These are phyloP conservation scores for Hymenoscyphus scutula DNA, from an alignment of 2,329 filamentous ascomycete genomes.

Conservation along the genomic window DNA sequence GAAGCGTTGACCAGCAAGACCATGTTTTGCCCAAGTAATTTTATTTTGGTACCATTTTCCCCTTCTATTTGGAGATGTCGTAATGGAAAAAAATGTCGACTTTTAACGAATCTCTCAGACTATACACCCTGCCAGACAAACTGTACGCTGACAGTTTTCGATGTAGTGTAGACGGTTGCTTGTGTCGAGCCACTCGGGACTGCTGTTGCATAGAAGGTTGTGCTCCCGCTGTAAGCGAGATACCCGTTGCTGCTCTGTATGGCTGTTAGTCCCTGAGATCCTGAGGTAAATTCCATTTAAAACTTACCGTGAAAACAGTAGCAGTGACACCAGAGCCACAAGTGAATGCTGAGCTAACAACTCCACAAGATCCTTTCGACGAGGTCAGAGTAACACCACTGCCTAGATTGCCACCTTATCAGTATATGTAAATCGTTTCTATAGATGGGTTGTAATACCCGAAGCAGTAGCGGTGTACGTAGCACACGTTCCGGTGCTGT, in stretches of 20 bases:
- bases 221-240: constrained; percentile 31
- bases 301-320: constrained; percentile 38
- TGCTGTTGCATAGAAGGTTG: constrained; percentile 36
- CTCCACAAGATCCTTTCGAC: constrained; percentile 57
- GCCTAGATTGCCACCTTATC: constrained; percentile 20
- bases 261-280: neutral
- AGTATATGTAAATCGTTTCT: neutral
- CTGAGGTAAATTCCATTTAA: neutral
- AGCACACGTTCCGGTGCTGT: constrained; percentile 64
- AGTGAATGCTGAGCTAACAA: constrained; percentile 51
- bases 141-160: constrained; percentile 31
- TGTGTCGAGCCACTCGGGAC: constrained; percentile 36
- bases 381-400: constrained; percentile 48
- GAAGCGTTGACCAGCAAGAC: constrained; percentile 33
- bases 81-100: neutral
- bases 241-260: constrained; percentile 24
- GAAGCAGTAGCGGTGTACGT: constrained; percentile 56
- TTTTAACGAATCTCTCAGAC: neutral
- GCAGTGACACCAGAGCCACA: constrained; percentile 51
- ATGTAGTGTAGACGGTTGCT: constrained; percentile 32
- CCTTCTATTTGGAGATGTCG: neutral
- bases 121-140: constrained; percentile 34
- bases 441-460: constrained; percentile 40
- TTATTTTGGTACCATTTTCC: constrained; percentile 13
- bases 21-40: neutral